These are phyloP conservation scores for Leishmania tropica DNA, from an alignment of 208 protist species.

Conservation along the genomic window DNA sequence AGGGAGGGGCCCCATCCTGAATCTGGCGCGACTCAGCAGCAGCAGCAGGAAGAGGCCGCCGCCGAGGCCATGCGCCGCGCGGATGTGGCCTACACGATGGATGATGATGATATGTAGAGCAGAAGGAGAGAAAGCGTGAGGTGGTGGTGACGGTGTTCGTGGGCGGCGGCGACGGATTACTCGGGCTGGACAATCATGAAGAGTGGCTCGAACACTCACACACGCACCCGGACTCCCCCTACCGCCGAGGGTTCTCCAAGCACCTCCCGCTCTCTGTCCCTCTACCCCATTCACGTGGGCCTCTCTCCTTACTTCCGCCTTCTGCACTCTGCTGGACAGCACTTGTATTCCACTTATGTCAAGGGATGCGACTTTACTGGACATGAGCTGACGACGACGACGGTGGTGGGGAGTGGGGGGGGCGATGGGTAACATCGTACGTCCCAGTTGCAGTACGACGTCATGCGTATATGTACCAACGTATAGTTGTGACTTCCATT, in stretches of 20 bases:
- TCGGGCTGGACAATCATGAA: neutral
- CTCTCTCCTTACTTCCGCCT: neutral
- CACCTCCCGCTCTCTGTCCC: constrained; percentile 3
- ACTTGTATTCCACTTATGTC: neutral
- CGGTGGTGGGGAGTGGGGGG: neutral
- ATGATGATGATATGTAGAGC: constrained; percentile 2
- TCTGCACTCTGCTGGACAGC: neutral
- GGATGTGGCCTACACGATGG: constrained; percentile 9
- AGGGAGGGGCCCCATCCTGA: constrained; percentile 4
- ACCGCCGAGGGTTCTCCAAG: neutral
- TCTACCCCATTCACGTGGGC: neutral
- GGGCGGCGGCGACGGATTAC: neutral
- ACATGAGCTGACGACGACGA: neutral
- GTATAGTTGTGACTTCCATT: neutral
- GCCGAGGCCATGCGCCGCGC: constrained; percentile 33
- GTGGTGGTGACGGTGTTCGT: neutral
- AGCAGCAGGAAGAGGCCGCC: constrained; percentile 10
- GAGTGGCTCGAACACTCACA: neutral
- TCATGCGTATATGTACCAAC: neutral
- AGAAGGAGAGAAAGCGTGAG: neutral
- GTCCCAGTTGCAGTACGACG: neutral
- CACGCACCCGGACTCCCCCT: too few species aligned
- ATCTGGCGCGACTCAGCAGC: neutral
- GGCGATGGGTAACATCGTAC: neutral
- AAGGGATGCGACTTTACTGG: neutral